Evolutionary conservation across 176 grass and related monocot species (phyloP).

Genomic region (Musa beccarii): DNA sequence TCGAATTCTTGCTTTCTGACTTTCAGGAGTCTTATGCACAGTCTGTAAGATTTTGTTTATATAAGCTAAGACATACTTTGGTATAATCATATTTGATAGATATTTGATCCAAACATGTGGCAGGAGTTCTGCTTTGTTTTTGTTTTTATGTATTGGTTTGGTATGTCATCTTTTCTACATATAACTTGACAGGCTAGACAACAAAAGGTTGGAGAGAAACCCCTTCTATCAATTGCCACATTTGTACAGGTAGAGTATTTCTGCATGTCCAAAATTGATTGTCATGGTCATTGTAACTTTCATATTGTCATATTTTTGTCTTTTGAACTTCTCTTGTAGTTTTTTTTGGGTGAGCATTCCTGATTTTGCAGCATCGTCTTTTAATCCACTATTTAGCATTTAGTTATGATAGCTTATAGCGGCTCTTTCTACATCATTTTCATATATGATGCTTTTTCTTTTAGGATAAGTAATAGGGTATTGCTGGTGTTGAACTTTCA

Average conservation of each 20-base stretch:
- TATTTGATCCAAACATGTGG: neutral
- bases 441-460: neutral
- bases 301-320: too few species aligned
- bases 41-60: neutral
- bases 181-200: slow-evolving; percentile 69
- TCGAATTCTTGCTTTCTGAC: too few species aligned
- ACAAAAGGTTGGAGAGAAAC: slow-evolving; percentile 92
- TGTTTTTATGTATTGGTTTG: slow-evolving; percentile 7
- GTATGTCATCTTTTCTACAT: neutral
- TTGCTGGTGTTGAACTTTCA: too few species aligned
- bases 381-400: neutral
- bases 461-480: too few species aligned
- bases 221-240: slow-evolving; percentile 82
- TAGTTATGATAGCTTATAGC: neutral
- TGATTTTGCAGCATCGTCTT: neutral
- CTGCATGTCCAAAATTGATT: neutral
- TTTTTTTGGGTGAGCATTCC: neutral
- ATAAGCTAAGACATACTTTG: neutral
- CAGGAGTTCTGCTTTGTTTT: slow-evolving; percentile 7
- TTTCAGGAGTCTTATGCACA: neutral
- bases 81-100: neutral
- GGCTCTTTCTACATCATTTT: neutral
- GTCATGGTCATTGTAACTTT: neutral
- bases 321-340: too few species aligned
- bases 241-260: slow-evolving; percentile 59